These are phyloP conservation scores for Phoenix dactylifera DNA, from an alignment of 176 grass and related monocot genomes.

Conservation along the genomic window DNA sequence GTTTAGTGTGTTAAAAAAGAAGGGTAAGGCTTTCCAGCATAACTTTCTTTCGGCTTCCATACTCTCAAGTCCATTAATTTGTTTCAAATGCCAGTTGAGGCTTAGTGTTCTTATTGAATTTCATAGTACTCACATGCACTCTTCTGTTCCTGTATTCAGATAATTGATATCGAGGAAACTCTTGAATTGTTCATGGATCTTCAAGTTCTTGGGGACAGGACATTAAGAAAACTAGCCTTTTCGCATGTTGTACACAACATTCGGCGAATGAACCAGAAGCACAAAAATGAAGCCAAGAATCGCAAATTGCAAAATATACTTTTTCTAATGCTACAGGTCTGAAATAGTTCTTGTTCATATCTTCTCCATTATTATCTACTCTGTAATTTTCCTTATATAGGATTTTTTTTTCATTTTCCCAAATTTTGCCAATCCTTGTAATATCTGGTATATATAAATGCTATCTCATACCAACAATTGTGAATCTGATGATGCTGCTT, in stretches of 20 bases:
- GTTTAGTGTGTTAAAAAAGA: too few relatives aligned
- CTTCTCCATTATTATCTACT: too few relatives aligned
- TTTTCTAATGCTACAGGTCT: constrained; percentile 56
- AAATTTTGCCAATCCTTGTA: too few relatives aligned
- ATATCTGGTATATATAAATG: too few relatives aligned
- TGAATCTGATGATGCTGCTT: too few relatives aligned
- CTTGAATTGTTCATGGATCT: constrained; percentile 90
- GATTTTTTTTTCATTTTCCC: too few relatives aligned
- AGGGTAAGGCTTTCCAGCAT: too few relatives aligned
- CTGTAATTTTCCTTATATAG: too few relatives aligned
- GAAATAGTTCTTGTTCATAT: too few relatives aligned
- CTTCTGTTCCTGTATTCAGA: constrained; percentile 26
- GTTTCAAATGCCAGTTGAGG: background rate
- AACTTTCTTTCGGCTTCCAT: too few relatives aligned
- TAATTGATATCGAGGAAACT: constrained; percentile 68
- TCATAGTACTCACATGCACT: background rate
- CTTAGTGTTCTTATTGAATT: background rate
- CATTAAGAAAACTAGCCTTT: constrained; percentile 81
- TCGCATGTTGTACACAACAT: constrained; percentile 82
- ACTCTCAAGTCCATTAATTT: background rate
- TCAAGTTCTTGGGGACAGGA: constrained; percentile 73
- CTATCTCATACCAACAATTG: too few relatives aligned
- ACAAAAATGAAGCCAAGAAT: constrained; percentile 72
- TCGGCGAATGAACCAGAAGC: constrained; percentile 89
- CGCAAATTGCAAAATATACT: constrained; percentile 78